Evolutionary conservation across 345 rosid species (phyloP), one percentile per base, ranked within the genome.

Genomic region (Aquilaria malaccensis): DNA sequence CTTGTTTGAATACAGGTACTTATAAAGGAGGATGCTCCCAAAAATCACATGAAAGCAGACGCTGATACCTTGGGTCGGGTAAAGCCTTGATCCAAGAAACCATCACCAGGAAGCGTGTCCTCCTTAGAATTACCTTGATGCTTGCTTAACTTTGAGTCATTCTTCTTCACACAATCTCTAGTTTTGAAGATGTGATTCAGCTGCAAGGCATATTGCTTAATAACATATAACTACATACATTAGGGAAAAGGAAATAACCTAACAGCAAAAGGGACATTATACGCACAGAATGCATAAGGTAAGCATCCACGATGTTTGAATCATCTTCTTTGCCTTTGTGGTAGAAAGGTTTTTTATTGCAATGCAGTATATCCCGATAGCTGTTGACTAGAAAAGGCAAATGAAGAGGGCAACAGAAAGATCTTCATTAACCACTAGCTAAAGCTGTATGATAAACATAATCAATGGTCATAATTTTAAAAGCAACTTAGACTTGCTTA

Each of bases 61-160:
- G 4, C 7, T 3, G 41, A 50, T 73, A 93, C 98, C 98, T 93
- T 89, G 14, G 98, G 89, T 76, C 98, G 98, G 66, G 98, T 87
- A 72, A 89, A 93, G 60, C 98, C 98, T 57, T 75, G 97, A 74
- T 93, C 98, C 76, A 79, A 89, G 64, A 81, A 81, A 65, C 61
- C 76, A 79, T 80, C 85, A 50, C 67, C 79, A 78, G 69, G 58
- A 63, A 86, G 72, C 45, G 81, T 70, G 57, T 74, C 87, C 62
- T 77, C 88, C 60, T 69, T 64, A 33, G 79, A 62, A 47, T 63
- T 61, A 60, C 67, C 81, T 76, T 70, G 75, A 68, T 73, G 78
- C 78, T 85, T 89, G 61, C 75, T 77, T 70, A 82, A 63, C 83
- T 84, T 89, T 30, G 84, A 68, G 43, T 89, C 91, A 77, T 89